Evolutionary conservation across 352 stramenopile species (phyloP), one percentile per base, ranked within the genome.

Genomic region (Phytophthora hibernalis): DNA sequence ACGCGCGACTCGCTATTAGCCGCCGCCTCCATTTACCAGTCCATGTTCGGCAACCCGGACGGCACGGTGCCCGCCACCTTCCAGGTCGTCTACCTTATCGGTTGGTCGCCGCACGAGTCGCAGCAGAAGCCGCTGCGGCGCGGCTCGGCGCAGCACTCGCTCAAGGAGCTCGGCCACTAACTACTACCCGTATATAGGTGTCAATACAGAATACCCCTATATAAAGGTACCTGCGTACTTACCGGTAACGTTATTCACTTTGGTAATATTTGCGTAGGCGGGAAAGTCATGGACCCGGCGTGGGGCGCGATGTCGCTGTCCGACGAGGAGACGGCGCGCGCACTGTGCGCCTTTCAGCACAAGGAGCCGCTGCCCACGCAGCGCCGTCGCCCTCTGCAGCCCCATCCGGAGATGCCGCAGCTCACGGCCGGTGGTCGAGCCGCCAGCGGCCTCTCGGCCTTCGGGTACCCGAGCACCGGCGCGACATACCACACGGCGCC

Each of bases 51-150:
- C 18, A 84, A 96, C 45, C 63, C 84, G 28, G 89, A 97, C 58
- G 92, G 90, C 8, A 86, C 85, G 2, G 85, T 99, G 13, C 87
- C 95, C n/a, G 97, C 96, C 11, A 98, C 96, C 0, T 98, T 98
- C 60, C 94, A 99, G 76, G 80, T 96, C 28, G 97, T 99, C 37
- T 99, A 98, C 83, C 97, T 98, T 61, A 99, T 99, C 76, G 97
- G 97, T 43, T 99, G 97, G 97, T 97, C 94, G 40, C 96, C 96
- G 11, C 90, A 99, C 77, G 83, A 90, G 21, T 98, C 91, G 30
- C 97, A 99, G 77, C 97, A 93, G 62, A 83, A 97, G 68, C 96
- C 97, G 0, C 76, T 96, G 68, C 80, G 80, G 50, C 85, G 91
- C 8, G 93, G 92, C 18, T 85, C 85, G 1, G 89, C 89, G 1